Evolutionary conservation across 2,329 filamentous ascomycete genomes (phyloP).

Genomic region (Ophiobolus disseminans): DNA sequence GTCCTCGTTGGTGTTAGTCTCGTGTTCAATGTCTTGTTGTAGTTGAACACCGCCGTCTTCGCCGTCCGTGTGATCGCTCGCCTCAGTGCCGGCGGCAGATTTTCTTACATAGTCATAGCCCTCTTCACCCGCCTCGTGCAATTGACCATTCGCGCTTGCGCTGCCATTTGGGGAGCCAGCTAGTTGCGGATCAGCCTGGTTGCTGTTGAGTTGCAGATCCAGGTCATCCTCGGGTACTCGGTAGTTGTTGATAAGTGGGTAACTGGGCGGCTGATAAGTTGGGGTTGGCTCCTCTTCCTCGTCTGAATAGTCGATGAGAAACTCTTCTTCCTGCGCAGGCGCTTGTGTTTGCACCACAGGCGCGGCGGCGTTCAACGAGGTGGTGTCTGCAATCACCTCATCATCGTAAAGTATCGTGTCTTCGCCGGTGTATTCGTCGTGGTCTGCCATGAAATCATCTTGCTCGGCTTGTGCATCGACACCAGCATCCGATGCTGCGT

Average conservation of each 20-base stretch:
- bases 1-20: constrained; percentile 10
- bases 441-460: constrained; percentile 50
- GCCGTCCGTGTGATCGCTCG: constrained; percentile 12
- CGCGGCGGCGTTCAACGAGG: neutral
- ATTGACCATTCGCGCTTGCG: neutral
- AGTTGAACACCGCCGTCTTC: constrained; percentile 23
- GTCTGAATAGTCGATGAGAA: constrained; percentile 45
- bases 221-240: too few species aligned
- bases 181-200: too few species aligned
- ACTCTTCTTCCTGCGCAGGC: constrained; percentile 30
- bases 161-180: too few species aligned
- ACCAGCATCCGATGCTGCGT: constrained; percentile 48
- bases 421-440: constrained; percentile 41
- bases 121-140: neutral
- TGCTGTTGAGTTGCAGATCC: too few species aligned
- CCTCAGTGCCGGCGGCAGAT: constrained; percentile 2
- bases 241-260: too few species aligned
- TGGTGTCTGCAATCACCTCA: constrained; percentile 11
- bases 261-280: neutral
- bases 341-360: constrained; percentile 5
- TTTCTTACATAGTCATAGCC: neutral
- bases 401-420: constrained; percentile 26
- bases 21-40: constrained; percentile 13
- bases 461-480: constrained; percentile 29
- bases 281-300: constrained; percentile 34